Conservation (phyloP, 805 yeast species). For the Candida chilensis region DNA sequence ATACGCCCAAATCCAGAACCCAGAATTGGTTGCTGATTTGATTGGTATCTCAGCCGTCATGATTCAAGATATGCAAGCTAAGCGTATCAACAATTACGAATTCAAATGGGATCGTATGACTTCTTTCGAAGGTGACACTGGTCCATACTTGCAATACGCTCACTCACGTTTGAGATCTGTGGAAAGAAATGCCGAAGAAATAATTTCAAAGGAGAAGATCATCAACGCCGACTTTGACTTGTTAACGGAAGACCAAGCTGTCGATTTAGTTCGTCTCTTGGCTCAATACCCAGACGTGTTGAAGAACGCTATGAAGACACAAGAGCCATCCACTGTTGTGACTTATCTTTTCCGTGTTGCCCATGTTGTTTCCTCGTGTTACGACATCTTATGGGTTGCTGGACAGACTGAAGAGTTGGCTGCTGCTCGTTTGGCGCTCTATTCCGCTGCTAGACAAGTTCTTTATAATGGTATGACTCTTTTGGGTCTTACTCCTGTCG, state of each 20-base stretch:
- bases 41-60: constrained; percentile 96
- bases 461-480: constrained; percentile 82
- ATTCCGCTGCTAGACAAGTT: constrained; percentile 83
- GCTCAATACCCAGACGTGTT: constrained; percentile 89
- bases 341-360: constrained; percentile 88
- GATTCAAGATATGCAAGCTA: constrained; percentile 98
- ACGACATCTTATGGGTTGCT: constrained; percentile 92
- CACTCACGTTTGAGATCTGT: constrained; percentile 95
- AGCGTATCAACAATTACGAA: constrained; percentile 91
- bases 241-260: constrained; percentile 65
- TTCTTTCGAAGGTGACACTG: constrained; percentile 98
- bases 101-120: constrained; percentile 98
- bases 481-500: constrained; percentile 95
- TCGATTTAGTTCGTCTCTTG: constrained; percentile 61
- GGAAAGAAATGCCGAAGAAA: constrained; percentile 65
- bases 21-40: constrained; percentile 90
- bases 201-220: constrained; percentile 27
- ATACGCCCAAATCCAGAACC: constrained; percentile 87
- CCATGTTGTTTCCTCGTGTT: constrained; percentile 93
- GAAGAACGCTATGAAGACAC: constrained; percentile 71
- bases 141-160: constrained; percentile 97
- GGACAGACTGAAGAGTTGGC: constrained; percentile 88
- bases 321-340: constrained; percentile 90
- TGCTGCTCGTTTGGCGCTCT: constrained; percentile 84
- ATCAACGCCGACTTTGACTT: constrained; percentile 46